phyloP scores from a whole-genome alignment of 192 early-diverging fungal species.

The Coemansia sp. region DNA sequence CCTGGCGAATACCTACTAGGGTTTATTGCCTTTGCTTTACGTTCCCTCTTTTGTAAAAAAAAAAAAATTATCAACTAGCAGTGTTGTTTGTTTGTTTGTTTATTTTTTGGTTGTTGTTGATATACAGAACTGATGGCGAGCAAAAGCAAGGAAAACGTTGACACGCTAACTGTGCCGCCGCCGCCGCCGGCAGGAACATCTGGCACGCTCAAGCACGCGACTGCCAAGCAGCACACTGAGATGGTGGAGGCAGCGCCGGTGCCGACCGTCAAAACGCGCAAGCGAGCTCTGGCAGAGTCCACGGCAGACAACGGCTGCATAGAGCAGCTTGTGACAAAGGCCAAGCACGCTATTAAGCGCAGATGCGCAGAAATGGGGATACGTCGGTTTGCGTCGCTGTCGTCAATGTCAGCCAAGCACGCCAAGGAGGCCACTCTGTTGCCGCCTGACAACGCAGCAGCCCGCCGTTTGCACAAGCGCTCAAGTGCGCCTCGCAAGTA shows the following conservation, averaged over 20 bases:
- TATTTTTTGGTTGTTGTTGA: not conserved
- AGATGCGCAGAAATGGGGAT: slow-evolving; percentile 50
- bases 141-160: slow-evolving; percentile 31
- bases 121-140: slow-evolving; percentile 11
- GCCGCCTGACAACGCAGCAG: not conserved
- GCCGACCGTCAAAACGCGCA: slow-evolving; percentile 8
- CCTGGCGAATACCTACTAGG: too few species aligned
- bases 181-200: not conserved
- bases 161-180: not conserved
- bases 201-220: not conserved
- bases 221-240: not conserved
- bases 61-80: not conserved
- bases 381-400: slow-evolving; percentile 35
- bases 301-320: slow-evolving; percentile 4
- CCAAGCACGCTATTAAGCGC: slow-evolving; percentile 48
- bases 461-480: slow-evolving; percentile 1
- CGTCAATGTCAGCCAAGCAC: slow-evolving; percentile 32
- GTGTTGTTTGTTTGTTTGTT: slow-evolving; percentile 1
- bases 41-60: not conserved
- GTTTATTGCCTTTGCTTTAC: too few species aligned
- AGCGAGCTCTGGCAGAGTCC: slow-evolving; percentile 24
- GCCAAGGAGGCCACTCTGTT: not conserved
- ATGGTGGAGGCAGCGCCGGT: not conserved
- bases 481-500: not conserved
- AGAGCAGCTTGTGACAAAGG: slow-evolving; percentile 29